Evolutionary conservation across 2,329 filamentous ascomycete genomes (phyloP), one percentile per base, ranked within the genome.

Genomic region (Fusarium pininemorale): DNA sequence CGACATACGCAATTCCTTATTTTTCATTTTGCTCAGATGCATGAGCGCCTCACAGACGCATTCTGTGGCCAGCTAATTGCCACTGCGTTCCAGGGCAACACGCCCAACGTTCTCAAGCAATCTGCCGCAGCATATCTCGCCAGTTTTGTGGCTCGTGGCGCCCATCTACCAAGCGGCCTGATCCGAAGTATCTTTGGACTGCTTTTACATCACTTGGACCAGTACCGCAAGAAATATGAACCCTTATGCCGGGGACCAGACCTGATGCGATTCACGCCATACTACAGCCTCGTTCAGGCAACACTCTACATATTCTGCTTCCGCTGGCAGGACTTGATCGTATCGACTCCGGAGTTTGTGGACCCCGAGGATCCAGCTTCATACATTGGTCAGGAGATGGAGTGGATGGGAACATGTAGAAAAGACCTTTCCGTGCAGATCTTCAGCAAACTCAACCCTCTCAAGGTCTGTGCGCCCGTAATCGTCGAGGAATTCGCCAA

Each of bases 281-380:
- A 97, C 83, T 98, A 98, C 81, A 91, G 93, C 24, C 90, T 95
- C 54, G 91, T 93, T n/a, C 95, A 98, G 82, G 95, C 95, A 3
- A 87, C 97, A 6, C 89, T 98, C 30, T 98, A 98, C 84, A 96
- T 97, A 67, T 98, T 97, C 80, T 99, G 96, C 85, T 99, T 99
- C 86, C 92, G 96, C 63, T 99, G 96, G 96, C 92, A 94, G 70
- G 96, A 98, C 79, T 87, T 99, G 53, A 92, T 94, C 63, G 86
- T 89, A 26, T 88, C 89, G 4, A 89, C 88, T 7, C 85, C 89
- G 4, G 87, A 91, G 68, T 86, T 83, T 69, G 88, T 89, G 65
- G 93, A 90, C 83, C 89, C 85, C 72, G 92, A 90, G 66, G 90
- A 92, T 69, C 84, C 86, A 16, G 84, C 87, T 2, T 89, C 88